Conservation (phyloP, 31 red algal species). For the Bonnemaisonia californica region DNA sequence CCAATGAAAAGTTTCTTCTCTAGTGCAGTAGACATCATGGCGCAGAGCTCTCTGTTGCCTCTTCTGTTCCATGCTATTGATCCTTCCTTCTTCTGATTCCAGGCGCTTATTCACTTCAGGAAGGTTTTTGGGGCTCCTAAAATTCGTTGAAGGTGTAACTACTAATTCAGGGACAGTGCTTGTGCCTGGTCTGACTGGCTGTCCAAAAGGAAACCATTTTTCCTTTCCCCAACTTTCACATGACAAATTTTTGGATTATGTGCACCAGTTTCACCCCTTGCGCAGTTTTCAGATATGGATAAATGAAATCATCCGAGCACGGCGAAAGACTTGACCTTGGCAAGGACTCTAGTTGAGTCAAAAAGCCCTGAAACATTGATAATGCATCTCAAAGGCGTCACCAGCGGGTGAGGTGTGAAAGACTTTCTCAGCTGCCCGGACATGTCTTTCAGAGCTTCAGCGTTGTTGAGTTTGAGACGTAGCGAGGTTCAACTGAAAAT, state of each 20-base stretch:
- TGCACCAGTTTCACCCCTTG: neutral
- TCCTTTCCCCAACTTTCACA: neutral
- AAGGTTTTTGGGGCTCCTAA: neutral
- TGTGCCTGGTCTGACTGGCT: neutral
- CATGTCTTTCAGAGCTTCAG: slow-evolving; percentile 2
- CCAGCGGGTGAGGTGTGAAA: neutral
- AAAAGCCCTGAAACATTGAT: slow-evolving; percentile 17
- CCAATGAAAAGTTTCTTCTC: neutral
- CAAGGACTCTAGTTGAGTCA: neutral
- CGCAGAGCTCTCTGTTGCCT: neutral
- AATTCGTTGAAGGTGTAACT: neutral
- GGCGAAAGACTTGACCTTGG: neutral
- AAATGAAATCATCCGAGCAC: neutral
- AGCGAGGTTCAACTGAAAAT: slow-evolving; percentile 13
- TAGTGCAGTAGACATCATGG: neutral
- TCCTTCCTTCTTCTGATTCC: neutral
- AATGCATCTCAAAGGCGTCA: neutral
- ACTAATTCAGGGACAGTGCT: neutral
- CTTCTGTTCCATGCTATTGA: neutral
- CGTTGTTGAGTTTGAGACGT: neutral
- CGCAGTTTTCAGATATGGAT: neutral
- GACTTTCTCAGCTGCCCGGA: neutral
- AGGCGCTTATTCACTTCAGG: neutral
- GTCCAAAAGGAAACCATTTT: neutral
- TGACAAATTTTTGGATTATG: neutral